A percentile compares a stretch with the other conserved stretches of the same genome.
Conservation (phyloP, 2,329 filamentous ascomycete species). For the Arthrinium puccinioides region DNA sequence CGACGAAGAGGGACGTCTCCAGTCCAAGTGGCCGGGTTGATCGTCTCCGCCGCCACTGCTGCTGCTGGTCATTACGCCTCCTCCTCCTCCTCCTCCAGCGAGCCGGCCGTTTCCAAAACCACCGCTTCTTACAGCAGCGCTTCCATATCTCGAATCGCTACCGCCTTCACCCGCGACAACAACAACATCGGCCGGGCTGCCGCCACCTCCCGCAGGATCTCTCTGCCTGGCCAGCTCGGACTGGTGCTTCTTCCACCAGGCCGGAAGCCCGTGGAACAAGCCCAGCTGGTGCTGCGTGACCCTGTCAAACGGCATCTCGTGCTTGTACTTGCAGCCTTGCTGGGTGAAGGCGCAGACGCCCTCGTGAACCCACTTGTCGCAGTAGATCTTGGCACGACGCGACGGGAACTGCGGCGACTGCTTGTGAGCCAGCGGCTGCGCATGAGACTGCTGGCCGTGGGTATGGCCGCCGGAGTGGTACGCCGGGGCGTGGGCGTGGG, state of each 20-base stretch:
- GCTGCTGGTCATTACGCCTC: too few relatives aligned
- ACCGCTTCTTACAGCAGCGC: neutral
- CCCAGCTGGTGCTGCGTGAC: constrained; percentile 63
- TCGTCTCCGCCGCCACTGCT: too few relatives aligned
- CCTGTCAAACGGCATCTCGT: constrained; percentile 74
- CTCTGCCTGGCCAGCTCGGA: constrained; percentile 32
- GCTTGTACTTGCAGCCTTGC: constrained; percentile 82
- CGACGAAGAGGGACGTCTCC: too few relatives aligned
- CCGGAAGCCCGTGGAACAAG: constrained; percentile 56
- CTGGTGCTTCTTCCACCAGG: constrained; percentile 52
- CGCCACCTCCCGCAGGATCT: constrained; percentile 1
- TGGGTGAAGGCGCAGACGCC: constrained; percentile 80
- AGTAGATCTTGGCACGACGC: constrained; percentile 59
- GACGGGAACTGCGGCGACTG: constrained; percentile 7
- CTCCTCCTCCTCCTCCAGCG: neutral
- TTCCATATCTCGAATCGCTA: too few relatives aligned
- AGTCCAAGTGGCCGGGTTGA: too few relatives aligned
- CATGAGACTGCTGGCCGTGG: neutral
- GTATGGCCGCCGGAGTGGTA: neutral
- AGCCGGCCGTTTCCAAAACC: neutral
- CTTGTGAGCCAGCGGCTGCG: neutral
- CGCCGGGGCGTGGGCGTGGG: neutral
- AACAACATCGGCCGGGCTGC: neutral
- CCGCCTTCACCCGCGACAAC: neutral
- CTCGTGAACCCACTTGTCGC: constrained; percentile 83